Evolutionary conservation across 345 rosid species (phyloP), one percentile per base, ranked within the genome.

Genomic region (Litchi chinensis): DNA sequence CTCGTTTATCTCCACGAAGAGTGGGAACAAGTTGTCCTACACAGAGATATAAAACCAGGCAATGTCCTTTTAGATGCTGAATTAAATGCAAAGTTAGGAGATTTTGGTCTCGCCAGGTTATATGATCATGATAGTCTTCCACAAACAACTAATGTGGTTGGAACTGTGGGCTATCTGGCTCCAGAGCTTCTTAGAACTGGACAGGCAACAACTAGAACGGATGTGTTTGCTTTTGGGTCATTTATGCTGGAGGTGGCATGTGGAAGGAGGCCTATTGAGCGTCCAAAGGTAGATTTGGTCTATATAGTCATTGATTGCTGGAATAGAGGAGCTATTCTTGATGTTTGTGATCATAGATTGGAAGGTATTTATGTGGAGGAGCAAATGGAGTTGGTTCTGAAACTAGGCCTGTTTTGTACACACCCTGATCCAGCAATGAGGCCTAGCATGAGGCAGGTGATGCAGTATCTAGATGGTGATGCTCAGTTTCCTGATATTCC

Each of bases 21-120:
- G 65, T 89, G 89, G 92, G 84, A 82, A 40, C 83, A 89, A 68
- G 85, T 85, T 5, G 86, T 89, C 19, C 71, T 89, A 22, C 92
- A 85, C 67, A 28, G 88, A 70, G 89, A 90, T 37, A 67, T 88
- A 56, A 90, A 86, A 77, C 84, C 91, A 12, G 85, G 85, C 39
- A 90, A 86, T 9, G 79, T 86, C 8, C 81, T 88, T 82, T 70
- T 90, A 32, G 90, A 88, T 60, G 48, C 70, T 22, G 54, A 82
- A 32, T 68, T 89, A 22, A 84, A 83, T 10, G 91, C 79, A 28
- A 79, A 78, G 52, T 76, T 90, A 10, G 86, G 89, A 54, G 93
- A 90, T 50, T 90, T 86, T 19, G 91, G 91, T 39, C 88, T 90
- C 8, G 86, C 89, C 0, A 88, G 79, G 77, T 79, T 86, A 15